Base-by-base conservation (phyloP, 805 yeast genomes). In the Metschnikowia rubicola region DNA sequence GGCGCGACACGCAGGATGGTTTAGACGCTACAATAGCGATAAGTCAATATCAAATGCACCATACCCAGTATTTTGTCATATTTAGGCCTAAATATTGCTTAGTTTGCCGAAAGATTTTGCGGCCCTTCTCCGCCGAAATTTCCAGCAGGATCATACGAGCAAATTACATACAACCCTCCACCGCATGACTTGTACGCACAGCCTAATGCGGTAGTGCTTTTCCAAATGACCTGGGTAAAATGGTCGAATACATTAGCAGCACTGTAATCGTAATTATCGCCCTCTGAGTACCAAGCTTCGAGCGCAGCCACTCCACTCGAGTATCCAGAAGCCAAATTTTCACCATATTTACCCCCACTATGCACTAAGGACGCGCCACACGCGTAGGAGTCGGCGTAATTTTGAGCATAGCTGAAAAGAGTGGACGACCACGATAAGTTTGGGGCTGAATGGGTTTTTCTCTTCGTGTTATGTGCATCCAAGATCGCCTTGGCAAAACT, bases 211-310 rank as follows among this genome's bases (percentile, higher is more conserved):
- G 81, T 72, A 30, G 88, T 70, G 28, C 69, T 63, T 53, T 73
- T 76, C 96, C 96, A 88, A 30, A 88, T 79, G 39, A 88, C 70
- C 64, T 86, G 94, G 17, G 95, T 86, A 68, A 86, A 88, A 66
- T 88, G 96, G 55, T 70, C 66, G 46, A 67, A 46, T 13, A 35
- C 46, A 28, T 30, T 32, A 19, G 48, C 43, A 17, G 43, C 26
- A 28, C 35, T 37, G 51, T 52, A 56, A 42, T 52, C 51, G 46
- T 54, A 56, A 37, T 26, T 35, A 8, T 13, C 30, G n/a, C 52
- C 55, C 44, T 56, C 59, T 17, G 46, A 35, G 48, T 56, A 56
- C 59, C 59, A 56, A 13, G 53, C 59, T 13, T 52, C 43, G 28
- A 56, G 44, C n/a, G 59, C 55, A 39, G 49, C 51, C 3, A 40